Evolutionary conservation across 129 eudicot species (phyloP), one percentile per base, ranked within the genome.

Genomic region (Cynara cardunculus): DNA sequence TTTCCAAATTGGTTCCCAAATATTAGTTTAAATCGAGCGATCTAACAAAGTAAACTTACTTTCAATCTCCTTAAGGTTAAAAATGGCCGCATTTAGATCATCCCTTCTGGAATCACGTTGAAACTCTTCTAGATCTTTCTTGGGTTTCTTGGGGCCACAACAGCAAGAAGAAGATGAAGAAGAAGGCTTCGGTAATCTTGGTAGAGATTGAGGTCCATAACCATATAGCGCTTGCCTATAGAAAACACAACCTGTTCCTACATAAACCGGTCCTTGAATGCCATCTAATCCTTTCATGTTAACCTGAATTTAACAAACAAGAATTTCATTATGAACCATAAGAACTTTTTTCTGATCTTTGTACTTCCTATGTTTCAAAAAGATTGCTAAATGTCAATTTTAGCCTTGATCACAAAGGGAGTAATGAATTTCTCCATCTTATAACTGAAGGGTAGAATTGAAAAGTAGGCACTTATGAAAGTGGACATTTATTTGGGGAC

Each of bases 241-340:
- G 87, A 96, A 96, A 39, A 91, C 93, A 87, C 97, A 90, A 67
- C 99, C 99, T n/a, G 99, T 96, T 46, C 99, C 99, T 25, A 96
- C 99, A 83, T 96, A 96, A 34, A 93, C 97, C 31, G 99, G 99
- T 67, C 99, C 99, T 91, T 96, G 99, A 56, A 96, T 91, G 9
- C 99, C 99, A 87, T 96, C 99, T 78, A 96, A 81, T 46, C 99
- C 99, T 89, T 93, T 96, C 99, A 96, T 96, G 88, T 96, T 96
- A 67, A 96, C 97, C 99, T 96, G 87, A 71, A 79, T 72, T 25
- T 11, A 72, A 34, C 78, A 82, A 56, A 76, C 37, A 53, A 18
- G 22, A 37, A 62, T 24, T 26, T 19, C 25, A 41, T 27, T 39
- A 32, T 34, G 9, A 76, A 32, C 26, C 16, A 32, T 8, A 65